These are phyloP conservation scores for Tieghemostelium lacteum DNA, from an alignment of 78 protist species.

Conservation along the genomic window DNA sequence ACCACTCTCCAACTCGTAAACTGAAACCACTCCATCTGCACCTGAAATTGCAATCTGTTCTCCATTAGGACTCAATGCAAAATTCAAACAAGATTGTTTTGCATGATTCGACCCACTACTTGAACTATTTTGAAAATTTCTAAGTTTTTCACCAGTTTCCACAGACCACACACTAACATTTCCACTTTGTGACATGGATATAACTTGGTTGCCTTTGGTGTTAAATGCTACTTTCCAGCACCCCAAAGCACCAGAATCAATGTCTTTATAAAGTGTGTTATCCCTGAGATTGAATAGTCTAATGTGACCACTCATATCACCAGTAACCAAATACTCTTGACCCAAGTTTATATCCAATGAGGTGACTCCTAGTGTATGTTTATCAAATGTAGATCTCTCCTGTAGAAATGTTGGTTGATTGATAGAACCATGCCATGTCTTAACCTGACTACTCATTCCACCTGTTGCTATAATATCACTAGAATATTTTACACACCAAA, in stretches of 20 bases:
- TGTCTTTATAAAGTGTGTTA: constrained; percentile 31
- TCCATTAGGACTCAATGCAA: constrained; percentile 53
- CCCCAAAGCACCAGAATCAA: constrained; percentile 71
- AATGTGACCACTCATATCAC: constrained; percentile 43
- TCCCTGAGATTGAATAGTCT: constrained; percentile 15
- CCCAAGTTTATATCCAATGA: constrained; percentile 50
- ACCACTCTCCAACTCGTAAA: constrained; percentile 52
- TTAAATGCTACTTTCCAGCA: constrained; percentile 35
- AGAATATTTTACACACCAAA: constrained; percentile 65
- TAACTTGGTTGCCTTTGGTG: constrained; percentile 12
- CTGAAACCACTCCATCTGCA: constrained; percentile 55
- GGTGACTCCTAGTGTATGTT: constrained; percentile 61
- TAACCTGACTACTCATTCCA: constrained; percentile 64
- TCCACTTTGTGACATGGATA: constrained; percentile 39
- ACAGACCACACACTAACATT: constrained; percentile 4
- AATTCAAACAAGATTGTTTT: constrained; percentile 11
- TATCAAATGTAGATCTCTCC: constrained; percentile 42
- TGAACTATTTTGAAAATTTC: constrained; percentile 1
- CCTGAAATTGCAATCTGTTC: constrained; percentile 50
- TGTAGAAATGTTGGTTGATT: constrained; percentile 30
- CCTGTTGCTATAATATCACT: constrained; percentile 67
- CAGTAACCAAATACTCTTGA: constrained; percentile 17
- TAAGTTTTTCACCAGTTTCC: constrained; percentile 41
- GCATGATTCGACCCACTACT: no score
- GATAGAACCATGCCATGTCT: constrained; percentile 34